Base-by-base conservation (phyloP, 2,329 filamentous ascomycete species). In the Stachybotrys elegans region DNA sequence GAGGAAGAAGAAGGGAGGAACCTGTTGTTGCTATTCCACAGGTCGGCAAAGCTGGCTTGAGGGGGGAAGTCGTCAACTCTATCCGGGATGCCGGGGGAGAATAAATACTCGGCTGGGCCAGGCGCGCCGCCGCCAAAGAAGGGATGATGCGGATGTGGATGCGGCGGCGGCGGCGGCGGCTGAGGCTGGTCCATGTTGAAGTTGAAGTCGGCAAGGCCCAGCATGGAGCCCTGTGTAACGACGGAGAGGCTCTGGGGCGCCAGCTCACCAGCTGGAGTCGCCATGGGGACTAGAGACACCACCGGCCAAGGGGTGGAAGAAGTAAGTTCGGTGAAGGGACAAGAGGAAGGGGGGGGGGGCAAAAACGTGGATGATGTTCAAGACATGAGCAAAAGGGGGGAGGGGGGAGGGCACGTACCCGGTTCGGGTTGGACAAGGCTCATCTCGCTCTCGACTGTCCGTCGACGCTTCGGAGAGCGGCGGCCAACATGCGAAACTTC, bases 401-500 rank as follows among this genome's bases (percentile, higher is more conserved):
- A 43, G 22, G n/a, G n/a, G 34, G 22, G 38, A 32, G 42, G 46
- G 49, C 55, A 62, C 65, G 44, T 63, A 68, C 65, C 58, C 51
- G 60, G 36, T 46, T 67, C 60, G 56, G 57, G 58, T 57, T 58
- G 55, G 43, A 60, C 57, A 54, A 62, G 51, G 47, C 50, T 57
- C 50, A 55, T 50, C 50, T 65, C 60, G 43, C 55, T 60, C 38
- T 56, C 57, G 31, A 22, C 22, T 17, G 63, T 67, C 45, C 64
- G 58, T 46, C 61, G 58, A 45, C 65, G 57, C 53, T 68, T 68
- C 39, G 65, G 65, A 38, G 64, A 66, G 45, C 62, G 60, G 50
- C 51, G 52, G 40, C 51, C 53, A 44, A 43, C 49, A 27, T 49
- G 43, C 20, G 37, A 23, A 32, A 47, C 42, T 34, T 52, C 49